These are phyloP conservation scores for Hericium rajendrae DNA, from an alignment of 768 basidiomycete genomes.

Conservation along the genomic window DNA sequence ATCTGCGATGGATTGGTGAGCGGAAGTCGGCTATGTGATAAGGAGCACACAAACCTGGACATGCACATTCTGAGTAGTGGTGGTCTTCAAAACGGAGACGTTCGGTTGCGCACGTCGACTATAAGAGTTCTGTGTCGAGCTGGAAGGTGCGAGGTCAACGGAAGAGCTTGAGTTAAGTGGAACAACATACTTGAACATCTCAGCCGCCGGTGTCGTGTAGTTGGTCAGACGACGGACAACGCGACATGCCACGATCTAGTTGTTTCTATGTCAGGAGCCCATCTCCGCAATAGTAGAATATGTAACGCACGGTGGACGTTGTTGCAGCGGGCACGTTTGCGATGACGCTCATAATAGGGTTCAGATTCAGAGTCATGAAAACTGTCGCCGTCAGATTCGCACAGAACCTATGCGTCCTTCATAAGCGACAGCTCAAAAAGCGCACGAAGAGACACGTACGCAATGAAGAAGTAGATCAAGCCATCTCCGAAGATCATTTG, in stretches of 20 bases:
- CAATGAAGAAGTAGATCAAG: slow-evolving; percentile 66
- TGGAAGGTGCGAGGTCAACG: slow-evolving; percentile 12
- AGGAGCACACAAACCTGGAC: slow-evolving; percentile 23
- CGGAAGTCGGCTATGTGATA: not conserved
- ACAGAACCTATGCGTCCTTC: slow-evolving; percentile 23
- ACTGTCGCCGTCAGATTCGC: slow-evolving; percentile 34
- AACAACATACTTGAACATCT: slow-evolving; percentile 20
- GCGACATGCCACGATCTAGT: slow-evolving; percentile 48
- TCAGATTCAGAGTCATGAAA: slow-evolving; percentile 59
- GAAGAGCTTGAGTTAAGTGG: slow-evolving; percentile 13
- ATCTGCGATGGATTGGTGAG: not conserved
- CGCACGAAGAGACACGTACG: slow-evolving; percentile 31
- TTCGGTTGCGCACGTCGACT: slow-evolving; percentile 1
- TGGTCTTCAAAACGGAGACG: slow-evolving; percentile 9
- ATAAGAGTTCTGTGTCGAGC: slow-evolving; percentile 9
- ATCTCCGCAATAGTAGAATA: not conserved
- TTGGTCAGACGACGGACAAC: slow-evolving; percentile 51
- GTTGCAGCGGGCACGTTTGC: slow-evolving; percentile 55
- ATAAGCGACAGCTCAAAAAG: slow-evolving; percentile 19
- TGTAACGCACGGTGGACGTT: not conserved
- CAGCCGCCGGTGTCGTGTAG: slow-evolving; percentile 24
- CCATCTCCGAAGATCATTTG: slow-evolving; percentile 64
- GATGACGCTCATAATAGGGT: slow-evolving; percentile 56
- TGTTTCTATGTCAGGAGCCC: not conserved
- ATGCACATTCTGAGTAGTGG: slow-evolving; percentile 17